Percentiles rank a stretch among this genome's conserved stretches.
Evolutionary conservation across 345 rosid genomes (phyloP).

Genomic region (Reutealis trisperma): DNA sequence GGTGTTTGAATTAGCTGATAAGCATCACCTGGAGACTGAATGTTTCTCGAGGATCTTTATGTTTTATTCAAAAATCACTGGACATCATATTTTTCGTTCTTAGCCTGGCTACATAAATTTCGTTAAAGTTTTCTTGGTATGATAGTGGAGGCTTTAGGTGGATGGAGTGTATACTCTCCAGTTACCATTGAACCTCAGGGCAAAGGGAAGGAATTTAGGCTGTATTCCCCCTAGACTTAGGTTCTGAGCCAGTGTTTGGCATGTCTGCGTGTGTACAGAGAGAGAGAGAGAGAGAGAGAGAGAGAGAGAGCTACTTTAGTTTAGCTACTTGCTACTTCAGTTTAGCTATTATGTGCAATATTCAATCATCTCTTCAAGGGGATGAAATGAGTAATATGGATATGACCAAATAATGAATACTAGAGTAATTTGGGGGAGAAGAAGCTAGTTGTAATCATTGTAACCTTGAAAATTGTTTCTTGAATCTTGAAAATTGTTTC

Average conservation of each 20-base stretch:
- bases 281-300: no score
- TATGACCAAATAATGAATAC: no score
- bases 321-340: no score
- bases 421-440: neutral
- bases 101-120: neutral
- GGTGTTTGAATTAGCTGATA: neutral
- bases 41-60: neutral
- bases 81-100: neutral
- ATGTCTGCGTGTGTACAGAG: no score
- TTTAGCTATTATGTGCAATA: neutral
- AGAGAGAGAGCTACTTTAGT: no score
- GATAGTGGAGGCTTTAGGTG: neutral
- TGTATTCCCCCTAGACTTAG: neutral
- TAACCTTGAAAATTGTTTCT: neutral
- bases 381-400: neutral
- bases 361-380: neutral
- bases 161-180: neutral
- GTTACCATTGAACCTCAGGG: neutral
- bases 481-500: neutral
- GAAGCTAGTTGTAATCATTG: neutral
- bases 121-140: neutral
- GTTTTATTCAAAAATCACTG: neutral
- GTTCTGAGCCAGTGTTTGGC: neutral
- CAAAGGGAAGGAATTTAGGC: no score
- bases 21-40: neutral